These are phyloP conservation scores for Dothistroma pini DNA, from an alignment of 2,329 filamentous ascomycete species.

Conservation along the genomic window DNA sequence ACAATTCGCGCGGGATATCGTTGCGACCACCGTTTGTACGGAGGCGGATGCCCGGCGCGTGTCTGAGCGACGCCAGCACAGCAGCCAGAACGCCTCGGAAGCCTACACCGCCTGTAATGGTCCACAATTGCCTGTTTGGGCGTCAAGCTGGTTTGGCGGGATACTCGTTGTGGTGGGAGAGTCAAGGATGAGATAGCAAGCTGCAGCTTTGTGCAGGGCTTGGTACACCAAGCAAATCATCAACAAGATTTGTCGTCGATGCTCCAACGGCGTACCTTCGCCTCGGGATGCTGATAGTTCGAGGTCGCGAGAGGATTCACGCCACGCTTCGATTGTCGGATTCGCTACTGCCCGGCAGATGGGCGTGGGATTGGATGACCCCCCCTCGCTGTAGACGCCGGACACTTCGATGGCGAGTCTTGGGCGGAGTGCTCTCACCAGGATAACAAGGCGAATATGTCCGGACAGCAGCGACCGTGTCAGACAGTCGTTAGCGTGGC, in stretches of 20 bases:
- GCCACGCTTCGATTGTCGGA: neutral
- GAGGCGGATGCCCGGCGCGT: constrained; percentile 4
- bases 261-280: neutral
- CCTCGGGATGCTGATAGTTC: neutral
- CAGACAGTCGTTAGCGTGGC: neutral
- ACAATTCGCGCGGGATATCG: neutral
- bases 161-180: neutral
- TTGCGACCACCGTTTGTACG: neutral
- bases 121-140: neutral
- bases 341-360: neutral
- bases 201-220: neutral
- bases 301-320: neutral
- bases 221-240: neutral
- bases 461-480: neutral
- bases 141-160: neutral
- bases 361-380: neutral
- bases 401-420: neutral
- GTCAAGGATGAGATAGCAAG: neutral
- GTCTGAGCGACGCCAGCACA: constrained; percentile 2
- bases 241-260: neutral
- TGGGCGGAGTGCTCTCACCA: neutral
- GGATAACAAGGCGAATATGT: neutral
- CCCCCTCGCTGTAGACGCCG: neutral
- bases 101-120: constrained; percentile 2
- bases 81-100: neutral